Base-by-base conservation (phyloP, 2,329 filamentous ascomycete species). In the Colletotrichum noveboracense region DNA sequence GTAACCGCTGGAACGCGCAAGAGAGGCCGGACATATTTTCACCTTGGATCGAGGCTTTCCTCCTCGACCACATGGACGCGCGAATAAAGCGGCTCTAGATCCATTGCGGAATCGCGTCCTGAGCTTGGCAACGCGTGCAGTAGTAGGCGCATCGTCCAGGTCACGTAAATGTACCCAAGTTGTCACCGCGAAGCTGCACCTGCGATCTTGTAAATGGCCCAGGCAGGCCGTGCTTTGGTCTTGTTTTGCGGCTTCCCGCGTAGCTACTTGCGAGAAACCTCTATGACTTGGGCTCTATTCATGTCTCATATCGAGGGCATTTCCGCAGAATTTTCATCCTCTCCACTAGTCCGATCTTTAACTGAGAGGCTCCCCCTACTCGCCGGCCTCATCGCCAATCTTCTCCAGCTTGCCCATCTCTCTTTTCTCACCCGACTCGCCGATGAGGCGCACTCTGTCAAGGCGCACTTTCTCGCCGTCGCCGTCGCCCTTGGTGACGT, bases 321-420 rank as follows among this genome's bases (percentile, higher is more conserved):
- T n/a, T 30, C 28, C 36, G 74, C 64, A 76, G 26, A 56, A 32
- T 72, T 68, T 68, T 48, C 52, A 18, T 32, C 36, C 24, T 70
- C 21, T 34, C 67, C 61, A 56, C 70, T 18, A 52, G 24, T 34
- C 58, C 56, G 36, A 65, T 74, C 48, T 64, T n/a, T 38, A 52
- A 10, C 48, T 36, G 24, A 30, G 28, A 26, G 13, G 8, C 67
- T 6, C 43, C 34, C 55, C 66, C 83, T 87, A 93, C 83, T 93
- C 90, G 70, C 92, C 92, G 32, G 87, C 84, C 82, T 95, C 93
- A 79, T 97, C 94, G 16, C 93, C 95, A 82, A 98, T 91, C 92
- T 98, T 98, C 89, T 98, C 95, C 79, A 99, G 87, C 89, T 97
- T 98, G 79, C 96, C 96, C 91, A 96, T 95, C 73, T 97, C 94